Conservation (phyloP, 129 eudicot genomes). For the Kitagawia praeruptora region DNA sequence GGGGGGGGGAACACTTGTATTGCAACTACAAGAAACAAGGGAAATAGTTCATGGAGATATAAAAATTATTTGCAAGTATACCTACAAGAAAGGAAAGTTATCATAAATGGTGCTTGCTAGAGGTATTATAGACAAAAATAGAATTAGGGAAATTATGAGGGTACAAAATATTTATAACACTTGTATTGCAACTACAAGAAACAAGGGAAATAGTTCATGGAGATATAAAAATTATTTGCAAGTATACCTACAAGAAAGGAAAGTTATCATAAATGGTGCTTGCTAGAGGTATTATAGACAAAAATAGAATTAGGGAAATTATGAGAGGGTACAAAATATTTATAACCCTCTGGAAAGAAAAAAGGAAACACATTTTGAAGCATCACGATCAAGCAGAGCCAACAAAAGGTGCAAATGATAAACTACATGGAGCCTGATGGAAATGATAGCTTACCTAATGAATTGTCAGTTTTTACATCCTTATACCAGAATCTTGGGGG, state of each 20-base stretch:
- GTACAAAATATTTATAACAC: background rate
- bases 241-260: background rate
- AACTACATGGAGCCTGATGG: slow-evolving; percentile 4
- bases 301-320: background rate
- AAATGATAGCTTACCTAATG: slow-evolving; percentile 41
- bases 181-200: background rate
- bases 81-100: background rate
- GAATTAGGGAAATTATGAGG: background rate
- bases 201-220: background rate
- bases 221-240: background rate
- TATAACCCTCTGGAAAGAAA: background rate
- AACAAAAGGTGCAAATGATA: slow-evolving; percentile 2
- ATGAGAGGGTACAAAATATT: background rate
- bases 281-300: background rate
- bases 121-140: background rate
- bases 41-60: background rate
- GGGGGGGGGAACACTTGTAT: background rate
- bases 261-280: background rate
- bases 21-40: background rate
- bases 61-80: background rate
- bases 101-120: background rate
- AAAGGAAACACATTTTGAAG: background rate
- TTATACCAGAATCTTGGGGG: slow-evolving; percentile 39
- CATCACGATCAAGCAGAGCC: background rate
- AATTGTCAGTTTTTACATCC: slow-evolving; percentile 35